Conservation (phyloP, 1,284 basidiomycete genomes). For the Marasmius tenuissimus region DNA sequence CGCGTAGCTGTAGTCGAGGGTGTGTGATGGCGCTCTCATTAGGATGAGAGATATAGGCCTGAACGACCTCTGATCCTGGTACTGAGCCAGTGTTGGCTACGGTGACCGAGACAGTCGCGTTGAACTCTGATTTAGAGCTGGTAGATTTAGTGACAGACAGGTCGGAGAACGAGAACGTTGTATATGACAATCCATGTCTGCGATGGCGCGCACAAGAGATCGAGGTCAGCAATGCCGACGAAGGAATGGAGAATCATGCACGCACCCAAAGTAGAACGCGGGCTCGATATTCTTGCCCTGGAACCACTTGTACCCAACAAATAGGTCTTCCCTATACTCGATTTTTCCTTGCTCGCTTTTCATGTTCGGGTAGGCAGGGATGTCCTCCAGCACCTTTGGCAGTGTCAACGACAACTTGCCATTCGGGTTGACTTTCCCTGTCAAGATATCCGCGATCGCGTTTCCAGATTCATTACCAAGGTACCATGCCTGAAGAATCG, state of each 20-base stretch:
- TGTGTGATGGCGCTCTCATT: conserved; percentile 48
- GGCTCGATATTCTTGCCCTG: conserved; percentile 56
- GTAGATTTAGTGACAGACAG: conserved; percentile 35
- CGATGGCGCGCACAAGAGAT: too few species aligned
- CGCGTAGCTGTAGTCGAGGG: conserved; percentile 57
- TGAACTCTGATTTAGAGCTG: conserved; percentile 29
- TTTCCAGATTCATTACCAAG: conserved; percentile 77
- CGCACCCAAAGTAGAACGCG: conserved; percentile 70
- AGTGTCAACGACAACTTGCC: conserved; percentile 72
- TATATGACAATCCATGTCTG: conserved; percentile 73
- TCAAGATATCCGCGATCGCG: conserved; percentile 72
- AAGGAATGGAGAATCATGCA: not conserved
- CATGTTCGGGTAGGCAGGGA: conserved; percentile 61
- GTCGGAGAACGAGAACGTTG: conserved; percentile 58
- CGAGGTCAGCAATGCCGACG: not conserved
- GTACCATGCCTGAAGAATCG: conserved; percentile 66
- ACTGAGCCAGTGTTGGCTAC: conserved; percentile 59
- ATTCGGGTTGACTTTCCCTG: conserved; percentile 70
- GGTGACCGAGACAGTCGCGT: conserved; percentile 39
- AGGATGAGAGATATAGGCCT: conserved; percentile 66
- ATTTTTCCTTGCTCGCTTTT: conserved; percentile 65
- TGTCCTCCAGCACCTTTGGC: conserved; percentile 62
- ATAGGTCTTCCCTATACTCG: conserved; percentile 64
- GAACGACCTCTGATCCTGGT: conserved; percentile 64
- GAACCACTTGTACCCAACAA: conserved; percentile 75